A percentile compares a stretch with the other conserved stretches of the same genome.
Evolutionary conservation across 75 land plant species (phyloP).

Genomic region (Chamaecyparis obtusa): DNA sequence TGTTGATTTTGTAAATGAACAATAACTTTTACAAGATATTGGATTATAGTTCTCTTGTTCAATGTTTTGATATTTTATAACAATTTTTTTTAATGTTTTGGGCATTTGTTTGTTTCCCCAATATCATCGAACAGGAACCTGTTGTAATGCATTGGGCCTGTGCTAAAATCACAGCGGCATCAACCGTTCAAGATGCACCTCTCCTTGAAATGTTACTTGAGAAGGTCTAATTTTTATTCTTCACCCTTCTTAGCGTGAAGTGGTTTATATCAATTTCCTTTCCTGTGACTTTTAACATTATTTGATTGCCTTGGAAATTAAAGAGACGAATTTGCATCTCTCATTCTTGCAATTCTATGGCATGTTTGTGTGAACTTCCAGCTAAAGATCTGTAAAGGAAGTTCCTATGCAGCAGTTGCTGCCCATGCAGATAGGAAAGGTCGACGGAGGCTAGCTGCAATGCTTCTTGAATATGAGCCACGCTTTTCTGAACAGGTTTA

Average conservation of each 20-base stretch:
- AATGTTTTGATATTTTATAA: not conserved
- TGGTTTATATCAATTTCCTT: slow-evolving; percentile 7
- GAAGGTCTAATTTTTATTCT: slow-evolving; percentile 52
- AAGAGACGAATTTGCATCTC: not conserved
- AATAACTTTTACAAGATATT: not conserved
- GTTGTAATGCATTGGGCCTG: slow-evolving; percentile 99
- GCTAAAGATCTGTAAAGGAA: slow-evolving; percentile 87
- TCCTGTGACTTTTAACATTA: not conserved
- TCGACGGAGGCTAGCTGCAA: slow-evolving; percentile 88
- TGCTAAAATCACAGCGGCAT: slow-evolving; percentile 76
- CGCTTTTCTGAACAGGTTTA: slow-evolving; percentile 90
- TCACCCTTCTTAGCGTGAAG: not conserved
- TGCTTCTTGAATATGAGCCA: slow-evolving; percentile 96
- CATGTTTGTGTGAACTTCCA: slow-evolving; percentile 25
- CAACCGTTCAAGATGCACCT: slow-evolving; percentile 55
- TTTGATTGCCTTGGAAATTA: slow-evolving; percentile 10
- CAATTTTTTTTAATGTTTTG: not conserved
- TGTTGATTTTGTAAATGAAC: not conserved
- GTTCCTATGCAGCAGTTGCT: slow-evolving; percentile 97
- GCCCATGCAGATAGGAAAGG: slow-evolving; percentile 87
- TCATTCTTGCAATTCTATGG: not conserved
- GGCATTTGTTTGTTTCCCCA: slow-evolving; percentile 3
- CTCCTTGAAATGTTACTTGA: slow-evolving; percentile 84
- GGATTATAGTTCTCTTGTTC: not conserved
- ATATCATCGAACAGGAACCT: slow-evolving; percentile 58